Conservation (phyloP, 495 filamentous ascomycete genomes). For the Podospora conica region DNA sequence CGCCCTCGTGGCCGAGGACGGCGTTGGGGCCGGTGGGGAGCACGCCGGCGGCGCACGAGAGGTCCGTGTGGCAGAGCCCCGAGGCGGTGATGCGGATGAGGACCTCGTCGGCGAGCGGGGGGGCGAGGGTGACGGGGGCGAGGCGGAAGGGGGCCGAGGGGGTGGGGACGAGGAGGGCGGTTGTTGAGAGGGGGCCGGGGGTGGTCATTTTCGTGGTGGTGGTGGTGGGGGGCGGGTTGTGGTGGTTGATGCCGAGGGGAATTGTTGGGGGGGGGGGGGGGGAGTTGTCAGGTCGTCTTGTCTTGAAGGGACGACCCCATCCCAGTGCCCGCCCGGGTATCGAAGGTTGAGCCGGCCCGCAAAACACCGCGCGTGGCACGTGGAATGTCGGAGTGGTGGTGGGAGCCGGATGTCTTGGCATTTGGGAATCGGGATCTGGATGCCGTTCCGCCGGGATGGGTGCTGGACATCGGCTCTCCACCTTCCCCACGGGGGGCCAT, state of each 20-base stretch:
- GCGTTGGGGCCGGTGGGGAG: slow-evolving; percentile 48
- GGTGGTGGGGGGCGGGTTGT: neutral
- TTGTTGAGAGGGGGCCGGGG: slow-evolving; percentile 20
- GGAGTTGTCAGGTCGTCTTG: neutral
- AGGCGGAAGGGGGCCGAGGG: slow-evolving; percentile 25
- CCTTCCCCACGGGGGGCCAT: neutral
- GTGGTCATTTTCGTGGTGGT: neutral
- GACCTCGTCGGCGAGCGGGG: slow-evolving; percentile 55
- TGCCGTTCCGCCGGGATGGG: neutral
- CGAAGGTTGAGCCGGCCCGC: neutral
- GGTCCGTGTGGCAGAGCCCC: slow-evolving; percentile 73
- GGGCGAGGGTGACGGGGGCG: slow-evolving; percentile 16
- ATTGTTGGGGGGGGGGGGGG: neutral
- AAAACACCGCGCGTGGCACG: no score
- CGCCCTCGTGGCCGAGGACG: slow-evolving; percentile 73
- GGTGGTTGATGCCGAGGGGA: neutral
- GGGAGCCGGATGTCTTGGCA: neutral
- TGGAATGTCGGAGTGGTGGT: slow-evolving; percentile 6
- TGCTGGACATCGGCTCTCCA: neutral
- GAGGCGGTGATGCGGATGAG: slow-evolving; percentile 66
- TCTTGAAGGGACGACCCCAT: neutral
- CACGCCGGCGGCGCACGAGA: slow-evolving; percentile 36
- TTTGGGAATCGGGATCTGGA: neutral
- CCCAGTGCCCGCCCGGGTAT: neutral
- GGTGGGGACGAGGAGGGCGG: slow-evolving; percentile 26